Percentiles rank a stretch among this genome's conserved stretches.
phyloP scores from a whole-genome alignment of 2,329 filamentous ascomycete species.

The Lasiodiplodia sp. region DNA sequence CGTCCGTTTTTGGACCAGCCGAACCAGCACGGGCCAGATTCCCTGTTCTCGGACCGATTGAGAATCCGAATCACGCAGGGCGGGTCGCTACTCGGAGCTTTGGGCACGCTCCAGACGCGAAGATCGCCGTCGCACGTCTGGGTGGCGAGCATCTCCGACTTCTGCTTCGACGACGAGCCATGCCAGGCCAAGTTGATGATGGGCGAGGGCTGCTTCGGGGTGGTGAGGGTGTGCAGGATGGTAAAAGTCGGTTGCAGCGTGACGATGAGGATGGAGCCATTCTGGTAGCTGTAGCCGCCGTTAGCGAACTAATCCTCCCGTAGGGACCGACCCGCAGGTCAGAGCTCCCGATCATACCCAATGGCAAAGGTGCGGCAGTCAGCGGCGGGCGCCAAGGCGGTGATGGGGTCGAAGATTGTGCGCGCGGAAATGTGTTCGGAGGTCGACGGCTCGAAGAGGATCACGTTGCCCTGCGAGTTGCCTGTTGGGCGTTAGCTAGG shows the following conservation, averaged over 20 bases:
- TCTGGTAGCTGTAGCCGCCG: slow-evolving; percentile 74
- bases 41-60: slow-evolving; percentile 73
- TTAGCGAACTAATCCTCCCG: slow-evolving; percentile 34
- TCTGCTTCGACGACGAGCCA: slow-evolving; percentile 92
- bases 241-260: slow-evolving; percentile 90
- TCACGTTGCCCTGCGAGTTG: slow-evolving; percentile 90
- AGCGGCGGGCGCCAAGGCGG: slow-evolving; percentile 84
- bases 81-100: slow-evolving; percentile 73
- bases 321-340: slow-evolving; percentile 2
- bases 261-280: slow-evolving; percentile 90
- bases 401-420: slow-evolving; percentile 94
- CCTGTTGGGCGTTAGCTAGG: slow-evolving; percentile 60
- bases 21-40: slow-evolving; percentile 89
- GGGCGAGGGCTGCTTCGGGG: slow-evolving; percentile 81
- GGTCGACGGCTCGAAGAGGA: slow-evolving; percentile 90
- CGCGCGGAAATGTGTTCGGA: slow-evolving; percentile 90
- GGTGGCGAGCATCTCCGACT: slow-evolving; percentile 96
- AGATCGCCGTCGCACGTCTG: slow-evolving; percentile 92
- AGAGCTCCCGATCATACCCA: slow-evolving; percentile 65
- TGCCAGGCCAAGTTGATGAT: slow-evolving; percentile 93
- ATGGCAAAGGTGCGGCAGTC: slow-evolving; percentile 97
- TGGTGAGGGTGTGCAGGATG: slow-evolving; percentile 90
- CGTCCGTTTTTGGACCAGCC: slow-evolving; percentile 98
- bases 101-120: slow-evolving; percentile 95
- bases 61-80: slow-evolving; percentile 90